These are phyloP conservation scores for Henckelia pumila DNA, from an alignment of 257 asterid genomes.

Conservation along the genomic window DNA sequence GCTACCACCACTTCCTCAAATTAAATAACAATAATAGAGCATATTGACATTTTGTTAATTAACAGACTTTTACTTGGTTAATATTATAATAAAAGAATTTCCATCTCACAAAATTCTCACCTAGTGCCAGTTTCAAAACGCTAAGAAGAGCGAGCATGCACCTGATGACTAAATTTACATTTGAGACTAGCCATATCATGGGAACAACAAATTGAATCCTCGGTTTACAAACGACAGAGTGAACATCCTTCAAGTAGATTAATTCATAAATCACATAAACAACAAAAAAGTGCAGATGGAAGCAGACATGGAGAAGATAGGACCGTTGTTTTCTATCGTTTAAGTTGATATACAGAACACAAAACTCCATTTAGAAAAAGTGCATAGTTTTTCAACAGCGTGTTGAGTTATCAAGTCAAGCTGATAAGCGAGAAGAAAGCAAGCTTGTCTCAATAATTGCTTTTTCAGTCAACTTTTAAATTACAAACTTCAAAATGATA, in stretches of 20 bases:
- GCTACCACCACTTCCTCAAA: conserved; percentile 23
- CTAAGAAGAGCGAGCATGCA: neutral
- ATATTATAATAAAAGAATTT: too few relatives aligned
- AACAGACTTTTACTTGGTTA: neutral
- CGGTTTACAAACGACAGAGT: neutral
- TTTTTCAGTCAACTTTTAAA: neutral
- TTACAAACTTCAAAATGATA: neutral
- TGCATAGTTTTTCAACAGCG: neutral
- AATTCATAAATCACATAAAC: neutral
- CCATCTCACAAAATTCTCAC: neutral
- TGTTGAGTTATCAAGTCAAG: neutral
- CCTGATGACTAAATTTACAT: neutral
- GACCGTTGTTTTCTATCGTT: too few relatives aligned
- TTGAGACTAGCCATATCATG: neutral
- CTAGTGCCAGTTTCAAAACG: neutral
- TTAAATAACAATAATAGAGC: neutral
- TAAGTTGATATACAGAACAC: neutral
- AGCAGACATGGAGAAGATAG: neutral
- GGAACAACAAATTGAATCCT: neutral
- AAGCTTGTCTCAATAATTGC: neutral
- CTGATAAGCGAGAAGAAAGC: neutral
- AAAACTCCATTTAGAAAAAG: neutral
- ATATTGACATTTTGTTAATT: neutral
- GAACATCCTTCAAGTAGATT: neutral
- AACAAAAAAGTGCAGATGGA: neutral